phyloP scores from a whole-genome alignment of 805 yeast genomes.

The Saccharomycopsis fibuligera region DNA sequence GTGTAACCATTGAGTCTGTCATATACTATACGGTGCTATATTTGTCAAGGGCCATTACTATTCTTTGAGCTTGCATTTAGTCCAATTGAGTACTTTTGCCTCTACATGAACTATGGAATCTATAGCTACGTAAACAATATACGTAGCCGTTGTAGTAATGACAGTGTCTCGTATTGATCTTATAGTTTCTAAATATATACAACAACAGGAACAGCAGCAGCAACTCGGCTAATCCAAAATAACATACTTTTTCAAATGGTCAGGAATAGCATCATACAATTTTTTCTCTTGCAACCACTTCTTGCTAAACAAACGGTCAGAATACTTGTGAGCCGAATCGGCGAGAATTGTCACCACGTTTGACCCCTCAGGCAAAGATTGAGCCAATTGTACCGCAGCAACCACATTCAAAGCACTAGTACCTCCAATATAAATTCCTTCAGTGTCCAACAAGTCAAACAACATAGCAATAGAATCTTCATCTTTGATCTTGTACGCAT shows the following conservation, averaged over 20 bases:
- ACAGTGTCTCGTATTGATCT: too few species aligned
- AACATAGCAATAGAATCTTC: conserved; percentile 78
- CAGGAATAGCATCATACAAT: conserved; percentile 61
- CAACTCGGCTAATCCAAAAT: conserved; percentile 8
- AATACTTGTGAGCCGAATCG: conserved; percentile 86
- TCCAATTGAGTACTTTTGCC: too few species aligned
- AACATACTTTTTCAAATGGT: conserved; percentile 62
- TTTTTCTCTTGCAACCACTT: conserved; percentile 70
- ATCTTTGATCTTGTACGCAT: conserved; percentile 74
- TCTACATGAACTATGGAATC: too few species aligned
- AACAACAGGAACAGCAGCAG: too few species aligned
- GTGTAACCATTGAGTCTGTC: too few species aligned
- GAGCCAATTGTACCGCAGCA: conserved; percentile 77
- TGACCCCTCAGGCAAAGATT: conserved; percentile 64
- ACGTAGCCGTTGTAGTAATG: too few species aligned
- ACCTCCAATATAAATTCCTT: conserved; percentile 87
- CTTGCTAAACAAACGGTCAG: conserved; percentile 71
- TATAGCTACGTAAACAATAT: too few species aligned
- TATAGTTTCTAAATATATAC: too few species aligned
- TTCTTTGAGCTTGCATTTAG: too few species aligned
- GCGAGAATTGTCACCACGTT: conserved; percentile 86
- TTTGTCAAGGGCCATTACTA: too few species aligned
- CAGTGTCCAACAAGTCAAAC: conserved; percentile 77
- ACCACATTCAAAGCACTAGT: conserved; percentile 87
- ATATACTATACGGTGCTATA: too few species aligned